A percentile compares a stretch with the other conserved stretches of the same genome.
These are phyloP conservation scores for Eucalyptus microcorys DNA, from an alignment of 345 rosid genomes.

Conservation along the genomic window DNA sequence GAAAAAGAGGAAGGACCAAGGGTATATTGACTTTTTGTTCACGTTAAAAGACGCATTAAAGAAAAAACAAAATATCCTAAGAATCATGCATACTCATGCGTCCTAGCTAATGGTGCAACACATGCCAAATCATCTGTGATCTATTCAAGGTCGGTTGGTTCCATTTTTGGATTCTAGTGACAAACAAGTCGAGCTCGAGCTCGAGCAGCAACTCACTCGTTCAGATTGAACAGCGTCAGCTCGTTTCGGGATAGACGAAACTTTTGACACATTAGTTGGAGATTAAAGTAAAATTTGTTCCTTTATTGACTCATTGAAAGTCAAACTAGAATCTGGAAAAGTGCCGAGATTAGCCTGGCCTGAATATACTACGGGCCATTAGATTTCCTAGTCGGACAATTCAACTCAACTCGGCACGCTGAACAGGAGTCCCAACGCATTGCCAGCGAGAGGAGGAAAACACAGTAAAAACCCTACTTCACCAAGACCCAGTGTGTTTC, in stretches of 20 bases:
- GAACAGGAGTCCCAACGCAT: background rate
- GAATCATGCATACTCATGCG: background rate
- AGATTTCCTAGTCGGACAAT: background rate
- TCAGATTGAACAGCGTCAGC: background rate
- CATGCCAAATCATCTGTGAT: background rate
- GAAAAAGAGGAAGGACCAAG: background rate
- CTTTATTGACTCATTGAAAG: background rate
- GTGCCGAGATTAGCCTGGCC: background rate
- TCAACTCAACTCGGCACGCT: background rate
- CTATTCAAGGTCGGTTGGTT: background rate
- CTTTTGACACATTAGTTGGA: background rate
- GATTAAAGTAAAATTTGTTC: background rate
- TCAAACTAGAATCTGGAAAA: background rate
- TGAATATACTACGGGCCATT: background rate
- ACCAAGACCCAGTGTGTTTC: background rate
- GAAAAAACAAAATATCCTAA: background rate
- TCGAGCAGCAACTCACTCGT: background rate
- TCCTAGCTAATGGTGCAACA: background rate
- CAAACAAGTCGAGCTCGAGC: background rate
- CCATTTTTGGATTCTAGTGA: background rate
- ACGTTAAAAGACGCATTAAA: background rate
- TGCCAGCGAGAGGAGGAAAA: background rate
- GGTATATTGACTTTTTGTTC: background rate
- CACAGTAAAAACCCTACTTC: background rate
- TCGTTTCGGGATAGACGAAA: background rate